Percentiles rank a stretch among this genome's conserved stretches.
Conservation (phyloP, 805 yeast genomes). For the Yamadazyma laniorum region DNA sequence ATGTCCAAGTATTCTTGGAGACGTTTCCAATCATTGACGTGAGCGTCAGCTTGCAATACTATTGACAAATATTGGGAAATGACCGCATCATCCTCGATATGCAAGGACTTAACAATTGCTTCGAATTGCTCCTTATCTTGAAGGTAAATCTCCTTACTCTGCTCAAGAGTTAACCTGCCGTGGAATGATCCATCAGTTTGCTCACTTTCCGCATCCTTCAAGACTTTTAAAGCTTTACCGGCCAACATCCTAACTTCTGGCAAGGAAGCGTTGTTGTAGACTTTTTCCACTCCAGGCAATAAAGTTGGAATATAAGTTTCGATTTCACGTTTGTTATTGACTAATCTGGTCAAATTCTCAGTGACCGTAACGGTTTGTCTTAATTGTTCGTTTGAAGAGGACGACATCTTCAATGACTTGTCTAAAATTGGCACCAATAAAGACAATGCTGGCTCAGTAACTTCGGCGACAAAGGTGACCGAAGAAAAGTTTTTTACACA, state of each 20-base stretch:
- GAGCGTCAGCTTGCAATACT: constrained; percentile 39
- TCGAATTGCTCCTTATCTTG: constrained; percentile 3
- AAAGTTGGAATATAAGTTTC: constrained; percentile 82
- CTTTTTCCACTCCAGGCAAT: constrained; percentile 89
- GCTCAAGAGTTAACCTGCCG: constrained; percentile 63
- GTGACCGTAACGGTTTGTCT: constrained; percentile 96
- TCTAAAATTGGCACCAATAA: constrained; percentile 88
- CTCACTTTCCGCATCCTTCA: constrained; percentile 75
- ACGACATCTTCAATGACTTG: constrained; percentile 81
- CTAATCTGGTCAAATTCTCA: constrained; percentile 92
- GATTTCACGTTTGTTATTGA: constrained; percentile 89
- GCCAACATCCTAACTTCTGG: constrained; percentile 97
- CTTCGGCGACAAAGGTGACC: constrained; percentile 97
- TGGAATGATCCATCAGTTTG: constrained; percentile 69
- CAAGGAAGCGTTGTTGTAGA: constrained; percentile 82
- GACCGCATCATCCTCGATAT: constrained; percentile 29
- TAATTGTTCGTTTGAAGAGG: constrained; percentile 92
- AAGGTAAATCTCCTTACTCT: constrained; percentile 39
- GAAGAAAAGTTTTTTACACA: constrained; percentile 87
- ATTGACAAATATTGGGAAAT: constrained; percentile 47
- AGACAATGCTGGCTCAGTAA: constrained; percentile 92
- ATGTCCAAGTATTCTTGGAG: constrained; percentile 51
- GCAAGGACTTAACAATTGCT: constrained; percentile 11
- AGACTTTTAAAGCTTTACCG: constrained; percentile 75
- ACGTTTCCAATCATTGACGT: constrained; percentile 48